Conservation (phyloP, 2,329 filamentous ascomycete species). For the Hymenoscyphus infarciens region DNA sequence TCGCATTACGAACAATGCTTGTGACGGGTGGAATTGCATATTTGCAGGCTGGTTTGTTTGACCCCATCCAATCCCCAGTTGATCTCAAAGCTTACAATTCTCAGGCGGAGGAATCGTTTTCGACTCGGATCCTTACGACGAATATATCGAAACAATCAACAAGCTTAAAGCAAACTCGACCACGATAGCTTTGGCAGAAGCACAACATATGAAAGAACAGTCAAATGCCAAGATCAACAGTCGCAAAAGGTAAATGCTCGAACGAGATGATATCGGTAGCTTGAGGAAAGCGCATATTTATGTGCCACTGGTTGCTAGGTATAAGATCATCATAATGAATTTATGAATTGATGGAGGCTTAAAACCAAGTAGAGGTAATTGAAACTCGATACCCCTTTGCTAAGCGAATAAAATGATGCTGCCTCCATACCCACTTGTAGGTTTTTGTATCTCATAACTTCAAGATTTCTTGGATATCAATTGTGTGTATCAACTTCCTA, state of each 20-base stretch:
- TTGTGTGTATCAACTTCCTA: neutral
- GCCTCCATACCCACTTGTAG: neutral
- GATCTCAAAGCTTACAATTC: conserved; percentile 3
- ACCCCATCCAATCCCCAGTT: neutral
- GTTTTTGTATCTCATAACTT: neutral
- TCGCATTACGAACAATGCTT: conserved; percentile 78
- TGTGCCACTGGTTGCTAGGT: neutral
- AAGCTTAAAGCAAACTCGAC: conserved; percentile 89
- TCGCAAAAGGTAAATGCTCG: neutral
- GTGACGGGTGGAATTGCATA: conserved; percentile 89
- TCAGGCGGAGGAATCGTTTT: conserved; percentile 84
- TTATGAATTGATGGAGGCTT: neutral
- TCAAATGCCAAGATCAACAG: neutral
- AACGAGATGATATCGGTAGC: neutral
- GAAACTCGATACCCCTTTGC: neutral
- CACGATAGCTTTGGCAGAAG: conserved; percentile 81
- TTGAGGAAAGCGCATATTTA: neutral
- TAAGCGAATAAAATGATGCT: neutral
- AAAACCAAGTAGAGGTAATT: neutral
- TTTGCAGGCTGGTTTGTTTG: conserved; percentile 65
- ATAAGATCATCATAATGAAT: neutral
- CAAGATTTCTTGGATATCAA: neutral
- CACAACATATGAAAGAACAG: conserved; percentile 38
- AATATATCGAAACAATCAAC: conserved; percentile 96
- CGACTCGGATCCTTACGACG: conserved; percentile 85